Evolutionary conservation across 306 rosid species (phyloP), one percentile per base, ranked within the genome.

Genomic region (Benincasa hispida): DNA sequence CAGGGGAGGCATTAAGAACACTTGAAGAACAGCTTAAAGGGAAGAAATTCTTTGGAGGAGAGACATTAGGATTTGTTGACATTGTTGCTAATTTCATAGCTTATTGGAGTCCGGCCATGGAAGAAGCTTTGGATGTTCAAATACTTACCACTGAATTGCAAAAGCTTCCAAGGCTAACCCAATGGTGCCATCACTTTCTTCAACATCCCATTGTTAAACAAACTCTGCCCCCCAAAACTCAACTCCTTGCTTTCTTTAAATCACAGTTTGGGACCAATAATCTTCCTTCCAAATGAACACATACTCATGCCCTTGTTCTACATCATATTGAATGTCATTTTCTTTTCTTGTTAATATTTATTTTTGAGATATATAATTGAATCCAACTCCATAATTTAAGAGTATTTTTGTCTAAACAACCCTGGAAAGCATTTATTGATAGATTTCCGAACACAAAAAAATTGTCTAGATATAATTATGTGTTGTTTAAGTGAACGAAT

Each of bases 11-110:
- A 59, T 77, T 87, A 7, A 48, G 83, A 21, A 42, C 81, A 42
- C 83, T 89, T 2, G 90, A 91, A 79, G 77, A 86, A 3, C 90
- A 91, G 83, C 74, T 91, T 25, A 83, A 82, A 48, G 86, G 45
- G 30, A 81, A 87, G 30, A 81, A 65, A 68, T 91, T 83, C 60
- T 91, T 91, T 62, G 96, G 90, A 19, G 96, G 93, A 73, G 82
- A 87, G 12, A 81, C 50, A 0, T 6, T 88, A 27, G 89, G 89
- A 4, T 18, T 86, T 2, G 87, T 86, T 5, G 93, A 91, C 59
- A 87, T 91, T 78, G 84, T 78, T 7, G 88, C 78, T 4, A 28
- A 32, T 39, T 66, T 57, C 79, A 5, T 90, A 56, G 87, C 86
- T 12, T 84, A 32, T 21, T 88, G 92, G 97, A 77, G 82, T 8